Percentiles rank a stretch among this genome's conserved stretches.
Evolutionary conservation across 208 protist species (phyloP).

Genomic region (Sergeia podlipaevii): DNA sequence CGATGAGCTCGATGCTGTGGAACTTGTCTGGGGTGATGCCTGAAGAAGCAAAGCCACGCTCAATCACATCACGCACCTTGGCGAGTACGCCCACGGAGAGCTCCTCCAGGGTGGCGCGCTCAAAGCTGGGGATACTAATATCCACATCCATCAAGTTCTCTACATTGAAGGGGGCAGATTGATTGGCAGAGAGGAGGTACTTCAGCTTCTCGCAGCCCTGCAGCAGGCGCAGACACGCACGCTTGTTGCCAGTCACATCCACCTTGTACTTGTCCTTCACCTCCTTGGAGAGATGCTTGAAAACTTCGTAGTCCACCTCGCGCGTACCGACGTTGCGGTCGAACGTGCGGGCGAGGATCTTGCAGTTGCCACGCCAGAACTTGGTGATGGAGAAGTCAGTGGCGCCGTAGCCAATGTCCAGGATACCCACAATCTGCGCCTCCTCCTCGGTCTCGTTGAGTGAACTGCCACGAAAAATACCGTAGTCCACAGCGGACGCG

Average conservation of each 20-base stretch:
- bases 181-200: conserved; percentile 89
- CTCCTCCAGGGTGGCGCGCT: conserved; percentile 71
- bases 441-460: conserved; percentile 84
- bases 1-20: conserved; percentile 90
- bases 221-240: conserved; percentile 75
- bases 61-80: conserved; percentile 48
- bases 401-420: conserved; percentile 87
- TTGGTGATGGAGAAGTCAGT: conserved; percentile 72
- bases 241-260: conserved; percentile 81
- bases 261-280: conserved; percentile 87
- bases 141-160: conserved; percentile 93
- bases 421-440: conserved; percentile 74
- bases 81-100: conserved; percentile 40
- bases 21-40: conserved; percentile 39
- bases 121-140: conserved; percentile 77
- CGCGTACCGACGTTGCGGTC: conserved; percentile 82
- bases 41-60: conserved; percentile 50
- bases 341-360: conserved; percentile 71
- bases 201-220: conserved; percentile 87
- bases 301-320: conserved; percentile 82
- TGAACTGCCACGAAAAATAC: conserved; percentile 78
- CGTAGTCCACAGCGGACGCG: conserved; percentile 88
- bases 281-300: conserved; percentile 66
- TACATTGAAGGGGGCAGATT: conserved; percentile 71
- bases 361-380: conserved; percentile 85